Evolutionary conservation across 148 eudicot genomes (phyloP).

Genomic region (Cornus kousa): DNA sequence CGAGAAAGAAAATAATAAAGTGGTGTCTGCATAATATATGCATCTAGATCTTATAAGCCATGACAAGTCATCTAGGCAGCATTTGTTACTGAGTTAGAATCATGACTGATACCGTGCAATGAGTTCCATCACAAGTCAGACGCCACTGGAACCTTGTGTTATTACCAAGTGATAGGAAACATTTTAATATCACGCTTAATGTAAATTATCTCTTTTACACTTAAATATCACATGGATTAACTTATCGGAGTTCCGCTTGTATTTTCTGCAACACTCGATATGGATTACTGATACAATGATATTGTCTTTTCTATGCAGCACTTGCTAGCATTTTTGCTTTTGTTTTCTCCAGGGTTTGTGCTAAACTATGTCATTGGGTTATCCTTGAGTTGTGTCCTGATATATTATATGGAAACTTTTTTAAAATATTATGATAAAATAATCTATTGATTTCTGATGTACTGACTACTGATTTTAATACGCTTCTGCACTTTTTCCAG

Average conservation of each 20-base stretch:
- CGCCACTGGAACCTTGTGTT: no score
- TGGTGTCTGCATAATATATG: no score
- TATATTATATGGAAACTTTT: not conserved
- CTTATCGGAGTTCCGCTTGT: not conserved
- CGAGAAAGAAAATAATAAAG: no score
- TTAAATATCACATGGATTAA: no score
- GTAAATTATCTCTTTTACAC: no score
- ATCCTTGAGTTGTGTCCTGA: not conserved
- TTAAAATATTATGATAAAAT: not conserved
- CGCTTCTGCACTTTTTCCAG: constrained; percentile 32
- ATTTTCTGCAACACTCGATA: not conserved
- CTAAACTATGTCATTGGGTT: not conserved
- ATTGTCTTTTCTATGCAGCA: not conserved
- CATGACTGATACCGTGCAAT: no score
- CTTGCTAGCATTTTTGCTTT: not conserved
- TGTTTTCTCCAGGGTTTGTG: not conserved
- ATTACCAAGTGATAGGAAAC: no score
- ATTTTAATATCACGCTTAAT: no score
- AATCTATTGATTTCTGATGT: not conserved
- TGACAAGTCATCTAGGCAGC: no score
- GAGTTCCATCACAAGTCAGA: no score
- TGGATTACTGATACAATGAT: not conserved
- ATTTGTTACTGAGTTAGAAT: no score
- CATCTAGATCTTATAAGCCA: no score
- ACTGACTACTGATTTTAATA: constrained; percentile 1